A percentile compares a stretch with the other conserved stretches of the same genome.
These are phyloP conservation scores for Psophocarpus tetragonolobus DNA, from an alignment of 306 rosid species.

Conservation along the genomic window DNA sequence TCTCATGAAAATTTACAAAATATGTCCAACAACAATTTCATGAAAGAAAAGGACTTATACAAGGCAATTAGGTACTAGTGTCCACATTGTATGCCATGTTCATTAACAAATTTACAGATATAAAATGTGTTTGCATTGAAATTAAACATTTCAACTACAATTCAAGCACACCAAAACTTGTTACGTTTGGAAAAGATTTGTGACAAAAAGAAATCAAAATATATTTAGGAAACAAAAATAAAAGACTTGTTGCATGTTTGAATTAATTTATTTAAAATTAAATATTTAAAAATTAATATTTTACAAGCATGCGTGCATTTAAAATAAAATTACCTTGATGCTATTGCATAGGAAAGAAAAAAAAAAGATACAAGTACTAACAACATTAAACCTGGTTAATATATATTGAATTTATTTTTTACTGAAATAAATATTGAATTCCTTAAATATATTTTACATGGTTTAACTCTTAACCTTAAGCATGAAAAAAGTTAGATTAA, in stretches of 20 bases:
- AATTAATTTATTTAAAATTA: not conserved
- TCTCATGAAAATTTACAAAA: not conserved
- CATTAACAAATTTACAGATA: not conserved
- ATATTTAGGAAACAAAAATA: not conserved
- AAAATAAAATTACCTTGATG: not conserved
- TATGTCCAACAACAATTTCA: not conserved
- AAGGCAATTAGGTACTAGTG: not conserved
- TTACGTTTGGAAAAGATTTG: not conserved
- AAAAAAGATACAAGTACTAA: not conserved
- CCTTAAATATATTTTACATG: not conserved
- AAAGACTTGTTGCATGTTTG: not conserved
- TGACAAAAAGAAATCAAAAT: not conserved
- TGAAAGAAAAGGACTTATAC: not conserved
- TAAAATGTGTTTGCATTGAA: not conserved
- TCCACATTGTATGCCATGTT: not conserved
- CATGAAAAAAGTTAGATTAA: not conserved
- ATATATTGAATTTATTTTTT: no score
- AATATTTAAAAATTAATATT: not conserved
- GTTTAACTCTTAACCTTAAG: not conserved
- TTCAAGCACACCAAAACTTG: not conserved
- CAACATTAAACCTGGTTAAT: not conserved
- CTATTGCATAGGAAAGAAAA: no score
- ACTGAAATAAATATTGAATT: no score
- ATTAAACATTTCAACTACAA: not conserved
- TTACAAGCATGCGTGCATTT: not conserved